These are phyloP conservation scores for Apophysomyces ossiformis DNA, from an alignment of 371 early-diverging fungal genomes.

Conservation along the genomic window DNA sequence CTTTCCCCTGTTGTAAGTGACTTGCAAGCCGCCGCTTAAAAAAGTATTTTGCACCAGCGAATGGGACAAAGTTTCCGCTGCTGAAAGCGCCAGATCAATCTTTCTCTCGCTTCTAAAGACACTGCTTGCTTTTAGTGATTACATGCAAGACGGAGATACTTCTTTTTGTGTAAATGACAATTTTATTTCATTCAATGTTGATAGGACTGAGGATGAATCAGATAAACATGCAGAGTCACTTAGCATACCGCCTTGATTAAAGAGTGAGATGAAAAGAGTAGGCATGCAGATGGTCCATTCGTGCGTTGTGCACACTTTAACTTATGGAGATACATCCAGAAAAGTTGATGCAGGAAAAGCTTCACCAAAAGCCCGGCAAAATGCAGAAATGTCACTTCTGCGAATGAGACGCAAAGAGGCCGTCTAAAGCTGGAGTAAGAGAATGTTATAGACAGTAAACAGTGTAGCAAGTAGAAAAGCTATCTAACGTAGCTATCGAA, in stretches of 20 bases:
- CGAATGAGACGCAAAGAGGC: neutral
- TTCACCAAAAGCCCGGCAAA: neutral
- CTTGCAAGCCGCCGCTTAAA: too few species aligned
- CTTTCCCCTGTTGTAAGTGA: too few species aligned
- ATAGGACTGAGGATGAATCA: slow-evolving; percentile 1
- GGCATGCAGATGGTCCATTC: slow-evolving; percentile 3
- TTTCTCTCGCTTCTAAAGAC: slow-evolving; percentile 9
- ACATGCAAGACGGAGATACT: slow-evolving; percentile 5
- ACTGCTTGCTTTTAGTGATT: slow-evolving; percentile 1
- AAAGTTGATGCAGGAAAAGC: slow-evolving; percentile 3
- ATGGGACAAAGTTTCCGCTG: too few species aligned
- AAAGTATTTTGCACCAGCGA: too few species aligned
- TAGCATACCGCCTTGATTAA: neutral
- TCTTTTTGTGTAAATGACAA: slow-evolving; percentile 5
- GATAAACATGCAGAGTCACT: slow-evolving; percentile 1
- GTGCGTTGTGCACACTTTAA: slow-evolving; percentile 10
- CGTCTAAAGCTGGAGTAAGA: slow-evolving; percentile 15
- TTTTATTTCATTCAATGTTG: slow-evolving; percentile 5
- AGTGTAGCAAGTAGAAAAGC: slow-evolving; percentile 18
- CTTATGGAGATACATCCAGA: slow-evolving; percentile 13
- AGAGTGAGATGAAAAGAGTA: neutral
- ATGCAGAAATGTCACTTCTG: slow-evolving; percentile 12
- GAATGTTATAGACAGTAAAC: slow-evolving; percentile 21
- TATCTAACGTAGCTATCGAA: slow-evolving; percentile 26
- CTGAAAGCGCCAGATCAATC: neutral